A percentile compares a stretch with the other conserved stretches of the same genome.
phyloP scores from a whole-genome alignment of 352 stramenopile species.

The Phytophthora hybrid region DNA sequence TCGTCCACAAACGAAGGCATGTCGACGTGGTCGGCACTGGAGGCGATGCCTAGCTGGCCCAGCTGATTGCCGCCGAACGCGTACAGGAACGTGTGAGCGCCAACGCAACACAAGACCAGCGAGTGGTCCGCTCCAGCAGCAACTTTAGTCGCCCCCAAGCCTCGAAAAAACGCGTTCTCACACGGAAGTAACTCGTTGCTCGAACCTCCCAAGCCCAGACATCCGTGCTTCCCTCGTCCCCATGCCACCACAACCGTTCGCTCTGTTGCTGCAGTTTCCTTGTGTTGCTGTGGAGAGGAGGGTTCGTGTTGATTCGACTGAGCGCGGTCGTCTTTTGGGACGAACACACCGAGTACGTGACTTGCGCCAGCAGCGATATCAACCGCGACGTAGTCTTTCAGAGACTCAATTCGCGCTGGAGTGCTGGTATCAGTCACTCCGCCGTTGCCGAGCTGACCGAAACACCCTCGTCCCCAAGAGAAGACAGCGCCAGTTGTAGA shows the following conservation, averaged over 20 bases:
- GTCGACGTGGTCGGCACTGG: constrained; percentile 42
- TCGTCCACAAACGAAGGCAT: constrained; percentile 73
- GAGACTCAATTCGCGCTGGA: constrained; percentile 41
- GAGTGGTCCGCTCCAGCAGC: constrained; percentile 73
- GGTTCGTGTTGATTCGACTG: constrained; percentile 2
- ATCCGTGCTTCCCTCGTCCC: constrained; percentile 50
- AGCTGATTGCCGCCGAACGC: constrained; percentile 74
- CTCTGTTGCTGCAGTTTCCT: constrained; percentile 15
- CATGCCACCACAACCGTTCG: constrained; percentile 63
- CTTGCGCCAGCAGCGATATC: constrained; percentile 59
- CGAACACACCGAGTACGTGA: constrained; percentile 62
- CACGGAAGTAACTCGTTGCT: constrained; percentile 36
- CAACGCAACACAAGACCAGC: constrained; percentile 59
- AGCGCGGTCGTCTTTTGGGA: constrained; percentile 6
- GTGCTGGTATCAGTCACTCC: constrained; percentile 1
- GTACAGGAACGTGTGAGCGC: constrained; percentile 62
- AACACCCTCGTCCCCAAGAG: constrained; percentile 65
- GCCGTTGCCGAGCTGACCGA: constrained; percentile 72
- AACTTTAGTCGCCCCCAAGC: constrained; percentile 51
- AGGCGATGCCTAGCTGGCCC: constrained; percentile 69
- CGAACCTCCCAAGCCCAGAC: constrained; percentile 65
- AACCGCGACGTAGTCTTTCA: constrained; percentile 42
- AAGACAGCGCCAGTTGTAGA: constrained; percentile 50
- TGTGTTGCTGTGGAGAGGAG: background rate
- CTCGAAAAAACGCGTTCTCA: constrained; percentile 72